phyloP scores from a whole-genome alignment of 129 eudicot genomes.

The Chrysanthemum lavandulifolium region DNA sequence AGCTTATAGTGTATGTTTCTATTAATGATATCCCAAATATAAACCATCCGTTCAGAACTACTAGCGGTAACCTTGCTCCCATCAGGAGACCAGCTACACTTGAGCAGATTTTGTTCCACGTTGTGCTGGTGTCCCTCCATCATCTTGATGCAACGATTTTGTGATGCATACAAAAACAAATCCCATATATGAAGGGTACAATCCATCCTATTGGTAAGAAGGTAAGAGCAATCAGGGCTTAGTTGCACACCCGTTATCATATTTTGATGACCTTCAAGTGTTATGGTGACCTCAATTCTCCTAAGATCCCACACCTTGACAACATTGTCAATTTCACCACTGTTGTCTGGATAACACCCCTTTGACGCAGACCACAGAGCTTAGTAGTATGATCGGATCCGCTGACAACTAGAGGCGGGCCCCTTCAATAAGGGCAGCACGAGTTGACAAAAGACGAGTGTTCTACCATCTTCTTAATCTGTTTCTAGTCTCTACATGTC shows the following conservation, averaged over 20 bases:
- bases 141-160: slow-evolving; percentile 89
- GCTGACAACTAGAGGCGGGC: slow-evolving; percentile 92
- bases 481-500: slow-evolving; percentile 96
- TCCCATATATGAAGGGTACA: slow-evolving; percentile 90
- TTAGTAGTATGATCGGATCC: slow-evolving; percentile 97
- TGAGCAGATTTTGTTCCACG: slow-evolving; percentile 81
- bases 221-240: slow-evolving; percentile 97
- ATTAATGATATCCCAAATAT: slow-evolving; percentile 87
- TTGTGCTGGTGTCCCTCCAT: slow-evolving; percentile 91
- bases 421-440: slow-evolving; percentile 88
- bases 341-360: slow-evolving; percentile 89
- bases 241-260: slow-evolving; percentile 86
- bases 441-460: slow-evolving; percentile 87
- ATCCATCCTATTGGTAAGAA: slow-evolving; percentile 91
- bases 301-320: slow-evolving; percentile 92
- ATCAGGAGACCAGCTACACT: slow-evolving; percentile 96
- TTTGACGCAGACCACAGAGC: slow-evolving; percentile 93
- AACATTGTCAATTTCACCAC: slow-evolving; percentile 84
- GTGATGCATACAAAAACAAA: slow-evolving; percentile 92
- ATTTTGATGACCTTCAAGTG: slow-evolving; percentile 87
- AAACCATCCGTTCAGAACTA: slow-evolving; percentile 92
- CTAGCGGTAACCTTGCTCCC: slow-evolving; percentile 96
- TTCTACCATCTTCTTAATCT: slow-evolving; percentile 84
- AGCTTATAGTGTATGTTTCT: slow-evolving; percentile 76
- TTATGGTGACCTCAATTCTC: slow-evolving; percentile 84